Evolutionary conservation across 768 basidiomycete species (phyloP).

Genomic region (Pulveroboletus sp.): DNA sequence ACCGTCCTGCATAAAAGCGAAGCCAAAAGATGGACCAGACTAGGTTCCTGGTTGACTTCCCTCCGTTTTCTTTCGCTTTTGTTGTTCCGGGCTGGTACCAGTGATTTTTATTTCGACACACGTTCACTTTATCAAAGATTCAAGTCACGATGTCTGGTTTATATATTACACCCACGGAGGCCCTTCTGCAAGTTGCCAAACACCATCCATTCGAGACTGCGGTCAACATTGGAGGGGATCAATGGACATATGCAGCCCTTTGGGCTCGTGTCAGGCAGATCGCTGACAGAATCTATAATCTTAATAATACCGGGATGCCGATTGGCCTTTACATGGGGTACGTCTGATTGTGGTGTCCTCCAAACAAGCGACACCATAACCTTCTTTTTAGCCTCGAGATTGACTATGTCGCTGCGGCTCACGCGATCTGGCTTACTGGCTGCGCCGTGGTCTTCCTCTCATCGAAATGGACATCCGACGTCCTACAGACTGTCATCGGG

Average conservation of each 20-base stretch:
- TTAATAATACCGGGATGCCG: constrained; percentile 15
- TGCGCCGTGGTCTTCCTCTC: constrained; percentile 28
- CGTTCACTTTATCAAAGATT: constrained; percentile 4
- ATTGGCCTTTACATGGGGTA: constrained; percentile 30
- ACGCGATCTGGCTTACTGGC: constrained; percentile 29
- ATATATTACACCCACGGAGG: constrained; percentile 28
- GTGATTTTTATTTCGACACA: neutral
- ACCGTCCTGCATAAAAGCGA: constrained; percentile 10
- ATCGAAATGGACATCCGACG: constrained; percentile 28
- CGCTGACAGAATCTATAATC: constrained; percentile 16
- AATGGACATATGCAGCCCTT: constrained; percentile 32
- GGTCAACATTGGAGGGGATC: constrained; percentile 16
- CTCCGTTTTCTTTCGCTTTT: constrained; percentile 9
- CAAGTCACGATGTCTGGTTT: constrained; percentile 12
- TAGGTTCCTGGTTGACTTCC: constrained; percentile 26
- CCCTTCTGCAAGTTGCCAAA: constrained; percentile 28
- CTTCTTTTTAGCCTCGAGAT: constrained; percentile 23
- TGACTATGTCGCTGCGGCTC: constrained; percentile 28
- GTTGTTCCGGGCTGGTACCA: constrained; percentile 19
- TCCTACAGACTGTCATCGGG: constrained; percentile 22
- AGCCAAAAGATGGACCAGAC: neutral
- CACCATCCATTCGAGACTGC: constrained; percentile 23
- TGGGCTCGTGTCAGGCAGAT: constrained; percentile 29
- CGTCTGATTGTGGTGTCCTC: neutral
- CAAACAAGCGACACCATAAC: neutral